Conservation (phyloP, 805 yeast species). For the Wickerhamomyces strasburgensis region DNA sequence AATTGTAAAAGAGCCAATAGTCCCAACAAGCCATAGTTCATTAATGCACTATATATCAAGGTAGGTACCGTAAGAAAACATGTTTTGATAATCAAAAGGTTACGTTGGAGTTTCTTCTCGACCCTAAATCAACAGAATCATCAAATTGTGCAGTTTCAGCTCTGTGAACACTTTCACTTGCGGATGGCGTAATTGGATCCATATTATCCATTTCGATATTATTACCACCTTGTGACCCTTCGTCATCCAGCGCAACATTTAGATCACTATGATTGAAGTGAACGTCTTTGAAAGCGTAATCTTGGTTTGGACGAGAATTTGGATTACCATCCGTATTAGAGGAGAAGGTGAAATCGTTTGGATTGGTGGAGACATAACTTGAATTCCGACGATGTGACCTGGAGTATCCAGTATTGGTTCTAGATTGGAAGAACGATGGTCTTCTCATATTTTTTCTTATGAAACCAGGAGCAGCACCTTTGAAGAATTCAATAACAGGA, state of each 20-base stretch:
- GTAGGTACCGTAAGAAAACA: not conserved
- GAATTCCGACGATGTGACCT: too few species aligned
- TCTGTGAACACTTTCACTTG: conserved; percentile 7
- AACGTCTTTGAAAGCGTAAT: conserved; percentile 11
- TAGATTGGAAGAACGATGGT: conserved; percentile 20
- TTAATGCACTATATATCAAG: too few species aligned
- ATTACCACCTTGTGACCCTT: too few species aligned
- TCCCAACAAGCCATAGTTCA: too few species aligned
- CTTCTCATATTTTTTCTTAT: conserved; percentile 20
- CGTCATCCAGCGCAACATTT: too few species aligned
- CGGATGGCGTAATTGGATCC: not conserved
- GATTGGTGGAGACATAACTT: too few species aligned
- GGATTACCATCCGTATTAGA: too few species aligned
- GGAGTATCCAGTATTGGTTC: too few species aligned
- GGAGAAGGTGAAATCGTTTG: too few species aligned
- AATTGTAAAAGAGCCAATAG: too few species aligned
- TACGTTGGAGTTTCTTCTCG: conserved; percentile 8
- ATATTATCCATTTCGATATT: not conserved
- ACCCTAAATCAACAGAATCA: conserved; percentile 5
- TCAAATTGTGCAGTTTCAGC: conserved; percentile 7
- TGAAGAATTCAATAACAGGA: conserved; percentile 26
- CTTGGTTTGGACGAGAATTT: too few species aligned
- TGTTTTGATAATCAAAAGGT: conserved; percentile 2
- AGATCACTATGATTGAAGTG: conserved; percentile 11
- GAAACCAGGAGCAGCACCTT: conserved; percentile 25